A percentile compares a stretch with the other conserved stretches of the same genome.
Evolutionary conservation across 2,329 filamentous ascomycete species (phyloP).

Genomic region (Emericellopsis cladophorae): DNA sequence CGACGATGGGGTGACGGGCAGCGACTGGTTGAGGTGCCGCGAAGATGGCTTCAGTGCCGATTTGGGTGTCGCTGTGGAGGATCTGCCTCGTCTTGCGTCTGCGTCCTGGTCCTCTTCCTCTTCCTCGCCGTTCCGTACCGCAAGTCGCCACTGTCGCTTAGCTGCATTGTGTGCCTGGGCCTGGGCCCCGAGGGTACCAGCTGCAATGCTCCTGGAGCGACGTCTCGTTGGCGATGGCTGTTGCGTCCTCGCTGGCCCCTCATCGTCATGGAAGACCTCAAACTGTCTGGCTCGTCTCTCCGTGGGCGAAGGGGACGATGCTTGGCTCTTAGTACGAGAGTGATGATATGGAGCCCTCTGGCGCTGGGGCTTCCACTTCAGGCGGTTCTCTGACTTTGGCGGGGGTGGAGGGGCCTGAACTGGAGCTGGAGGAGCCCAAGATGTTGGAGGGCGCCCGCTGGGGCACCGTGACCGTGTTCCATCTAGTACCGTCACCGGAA

Average conservation of each 20-base stretch:
- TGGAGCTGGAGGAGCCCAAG: no score
- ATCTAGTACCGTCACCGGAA: no score
- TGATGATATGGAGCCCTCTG: slow-evolving; percentile 17
- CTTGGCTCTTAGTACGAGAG: slow-evolving; percentile 21
- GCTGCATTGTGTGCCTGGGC: not conserved
- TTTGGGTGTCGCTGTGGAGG: not conserved
- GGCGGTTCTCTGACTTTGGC: no score
- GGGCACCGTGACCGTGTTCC: no score
- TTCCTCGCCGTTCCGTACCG: not conserved
- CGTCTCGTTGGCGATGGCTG: slow-evolving; percentile 1
- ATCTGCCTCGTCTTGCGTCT: not conserved
- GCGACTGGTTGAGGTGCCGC: not conserved
- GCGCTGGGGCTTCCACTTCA: no score
- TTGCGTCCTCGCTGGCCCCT: not conserved
- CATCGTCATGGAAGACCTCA: slow-evolving; percentile 13
- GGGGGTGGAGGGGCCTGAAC: no score
- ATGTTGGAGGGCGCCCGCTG: no score
- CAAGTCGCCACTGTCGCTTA: not conserved
- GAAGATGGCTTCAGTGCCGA: not conserved
- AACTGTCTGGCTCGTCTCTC: slow-evolving; percentile 8
- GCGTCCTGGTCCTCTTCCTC: not conserved
- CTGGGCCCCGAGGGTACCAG: no score
- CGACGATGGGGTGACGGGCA: not conserved
- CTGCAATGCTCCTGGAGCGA: not conserved
- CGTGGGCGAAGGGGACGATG: slow-evolving; percentile 8